phyloP scores from a whole-genome alignment of 2,329 filamentous ascomycete genomes.

The Nemania diffusa region DNA sequence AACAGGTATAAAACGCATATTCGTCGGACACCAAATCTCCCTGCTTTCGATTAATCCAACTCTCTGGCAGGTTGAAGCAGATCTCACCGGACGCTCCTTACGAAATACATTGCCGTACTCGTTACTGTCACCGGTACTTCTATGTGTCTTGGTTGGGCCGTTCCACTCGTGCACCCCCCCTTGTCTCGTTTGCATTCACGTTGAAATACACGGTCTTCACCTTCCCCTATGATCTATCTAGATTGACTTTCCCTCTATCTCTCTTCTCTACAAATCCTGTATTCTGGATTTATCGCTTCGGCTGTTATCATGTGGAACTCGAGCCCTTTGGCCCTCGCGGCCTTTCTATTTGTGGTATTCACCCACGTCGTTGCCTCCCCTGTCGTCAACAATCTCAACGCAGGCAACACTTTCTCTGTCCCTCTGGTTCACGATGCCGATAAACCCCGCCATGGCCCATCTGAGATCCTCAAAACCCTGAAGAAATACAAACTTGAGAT shows the following conservation, averaged over 20 bases:
- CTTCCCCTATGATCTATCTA: not conserved
- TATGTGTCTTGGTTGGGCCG: not conserved
- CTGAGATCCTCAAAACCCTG: constrained; percentile 47
- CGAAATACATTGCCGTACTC: not conserved
- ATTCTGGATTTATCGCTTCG: not conserved
- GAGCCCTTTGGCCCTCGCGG: constrained; percentile 36
- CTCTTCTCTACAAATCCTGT: not conserved
- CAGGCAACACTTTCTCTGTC: constrained; percentile 43
- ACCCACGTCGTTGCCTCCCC: constrained; percentile 33
- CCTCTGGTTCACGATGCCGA: constrained; percentile 42
- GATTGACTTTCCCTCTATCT: not conserved
- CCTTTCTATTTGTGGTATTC: constrained; percentile 39
- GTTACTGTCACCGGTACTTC: not conserved
- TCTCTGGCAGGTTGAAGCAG: not conserved
- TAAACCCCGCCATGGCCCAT: constrained; percentile 44
- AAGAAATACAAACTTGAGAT: constrained; percentile 50
- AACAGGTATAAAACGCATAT: constrained; percentile 19
- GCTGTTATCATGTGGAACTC: constrained; percentile 36
- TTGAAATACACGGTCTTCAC: not conserved
- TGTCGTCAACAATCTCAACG: constrained; percentile 7
- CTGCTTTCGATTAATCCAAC: not conserved
- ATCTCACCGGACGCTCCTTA: not conserved
- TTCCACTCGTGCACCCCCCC: constrained; percentile 7
- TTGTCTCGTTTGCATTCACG: constrained; percentile 10
- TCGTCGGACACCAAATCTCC: not conserved